Evolutionary conservation across 495 filamentous ascomycete species (phyloP).

Genomic region (Coniosporium apollinis): DNA sequence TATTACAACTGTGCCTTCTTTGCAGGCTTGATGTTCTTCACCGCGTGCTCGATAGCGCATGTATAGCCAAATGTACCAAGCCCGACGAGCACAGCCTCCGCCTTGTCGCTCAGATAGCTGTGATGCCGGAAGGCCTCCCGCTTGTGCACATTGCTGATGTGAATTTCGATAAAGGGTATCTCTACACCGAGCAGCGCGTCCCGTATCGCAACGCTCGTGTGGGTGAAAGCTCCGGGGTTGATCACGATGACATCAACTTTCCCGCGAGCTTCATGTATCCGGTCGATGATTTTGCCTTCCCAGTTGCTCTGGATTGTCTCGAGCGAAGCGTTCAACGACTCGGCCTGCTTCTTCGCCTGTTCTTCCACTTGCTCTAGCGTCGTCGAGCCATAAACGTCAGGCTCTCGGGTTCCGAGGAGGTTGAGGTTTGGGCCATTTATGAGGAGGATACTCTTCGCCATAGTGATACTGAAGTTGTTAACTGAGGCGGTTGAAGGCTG

Average conservation of each 20-base stretch:
- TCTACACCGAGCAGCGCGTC: constrained; percentile 47
- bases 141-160: constrained; percentile 52
- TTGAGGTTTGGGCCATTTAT: constrained; percentile 73
- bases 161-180: constrained; percentile 56
- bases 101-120: constrained; percentile 55
- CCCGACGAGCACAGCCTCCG: constrained; percentile 48
- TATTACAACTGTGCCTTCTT: constrained; percentile 13
- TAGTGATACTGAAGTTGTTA: no score
- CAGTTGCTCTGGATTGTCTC: constrained; percentile 43
- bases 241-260: constrained; percentile 45
- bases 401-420: constrained; percentile 57
- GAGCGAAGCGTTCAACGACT: constrained; percentile 26
- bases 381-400: constrained; percentile 43
- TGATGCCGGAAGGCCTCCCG: constrained; percentile 45
- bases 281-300: constrained; percentile 40
- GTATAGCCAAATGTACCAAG: constrained; percentile 52
- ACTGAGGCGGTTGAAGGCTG: no score
- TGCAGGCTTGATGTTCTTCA: constrained; percentile 28
- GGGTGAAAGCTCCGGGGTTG: constrained; percentile 53
- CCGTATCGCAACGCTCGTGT: constrained; percentile 49
- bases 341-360: constrained; percentile 23
- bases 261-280: constrained; percentile 16
- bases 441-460: constrained; percentile 45
- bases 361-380: constrained; percentile 14
- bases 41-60: constrained; percentile 48